Base-by-base conservation (phyloP, 73 alveolate genomes). In the Paramecium tetraurelia region DNA sequence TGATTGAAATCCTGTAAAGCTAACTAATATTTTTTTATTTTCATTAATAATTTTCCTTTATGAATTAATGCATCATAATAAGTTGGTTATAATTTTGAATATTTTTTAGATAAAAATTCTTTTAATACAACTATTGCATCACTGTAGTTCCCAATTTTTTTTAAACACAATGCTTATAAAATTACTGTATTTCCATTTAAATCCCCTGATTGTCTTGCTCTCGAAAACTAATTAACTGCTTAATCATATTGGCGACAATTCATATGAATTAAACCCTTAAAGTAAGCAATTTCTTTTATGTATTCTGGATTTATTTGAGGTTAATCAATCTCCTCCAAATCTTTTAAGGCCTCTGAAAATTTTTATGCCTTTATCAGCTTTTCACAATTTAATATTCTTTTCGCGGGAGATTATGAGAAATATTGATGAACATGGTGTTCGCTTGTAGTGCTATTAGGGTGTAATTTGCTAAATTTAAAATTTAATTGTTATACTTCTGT, bases 21-120 rank as follows among this genome's bases (percentile, higher is more conserved):
- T 70, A 20, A 40, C 12, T 85, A 69, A 70, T 29, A 92, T 27
- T 89, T 48, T 31, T 94, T 90, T 75, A 69, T 36, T 16, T 85
- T 31, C 18, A 93, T 59, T 38, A 85, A 90, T 22, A 93, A 77
- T 41, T 93, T 88, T 11, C 96, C 98, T 48, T 96, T 69, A 33
- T 95, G 95, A 43, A 93, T 50, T 70, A 85, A 93, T 11, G 94
- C 95, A 85, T 95, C 98, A 40, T 95, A 92, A 41, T 87, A 95
- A 20, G 72, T 69, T 18, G 95, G 93, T 44, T 90, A 85, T 20
- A 76, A 48, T 38, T 31, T 40, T 22, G 70, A 40, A 44, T 80
- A 80, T 44, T 80, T 80, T 21, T 80, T 80, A n/a, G 76, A 40
- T 48, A 43, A 46, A 80, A 80, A 80, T 24, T 80, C 90, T 18